Base-by-base conservation (phyloP, 805 yeast species). In the Wickerhamiella hasegawae region DNA sequence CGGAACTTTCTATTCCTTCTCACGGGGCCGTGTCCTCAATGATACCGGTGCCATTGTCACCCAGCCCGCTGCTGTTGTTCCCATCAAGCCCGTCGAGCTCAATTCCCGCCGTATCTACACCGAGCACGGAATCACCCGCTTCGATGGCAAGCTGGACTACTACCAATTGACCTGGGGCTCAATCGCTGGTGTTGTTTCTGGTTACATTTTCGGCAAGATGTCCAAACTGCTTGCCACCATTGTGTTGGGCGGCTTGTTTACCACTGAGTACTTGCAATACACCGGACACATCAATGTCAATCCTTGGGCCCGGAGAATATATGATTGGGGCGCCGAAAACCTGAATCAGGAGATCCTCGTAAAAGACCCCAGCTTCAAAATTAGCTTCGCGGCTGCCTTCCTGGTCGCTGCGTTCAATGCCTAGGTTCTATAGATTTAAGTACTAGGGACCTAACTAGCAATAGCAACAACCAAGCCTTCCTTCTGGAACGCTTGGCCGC, bases 81-180 rank as follows among this genome's bases (percentile, higher is more conserved):
- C 14, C 30, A 4, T 9, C 11, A 19, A 28, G 4, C 15, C 30
- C 6, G 11, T 6, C 19, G 11, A 6, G 19, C 15, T 16, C 15
- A 9, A 19, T 19, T 16, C 20, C 30, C 20, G 19, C 30, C 15
- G 17, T 8, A 19, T 28, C 19, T 28, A 28, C 30, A 28, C 30
- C 19, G 30, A 28, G 20, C 15, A 36, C 19, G 49, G 49, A 16
- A 32, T 40, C 25, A 35, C 44, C 20, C 43, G 39, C 17, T 41
- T 43, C 39, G 34, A 34, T 23, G 52, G 52, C 26, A 41, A 36
- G 37, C 54, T 74, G 42, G 68, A 71, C 53, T 76, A 75, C 48
- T 66, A 67, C 45, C 77, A 76, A 46, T 57, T 76, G 46, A 65
- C 79, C 12, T 54, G 72, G 39, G 83, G 83, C 4, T 70, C 78